Evolutionary conservation across 192 early-diverging fungal genomes (phyloP).

Genomic region (Rhizophagus clarus): DNA sequence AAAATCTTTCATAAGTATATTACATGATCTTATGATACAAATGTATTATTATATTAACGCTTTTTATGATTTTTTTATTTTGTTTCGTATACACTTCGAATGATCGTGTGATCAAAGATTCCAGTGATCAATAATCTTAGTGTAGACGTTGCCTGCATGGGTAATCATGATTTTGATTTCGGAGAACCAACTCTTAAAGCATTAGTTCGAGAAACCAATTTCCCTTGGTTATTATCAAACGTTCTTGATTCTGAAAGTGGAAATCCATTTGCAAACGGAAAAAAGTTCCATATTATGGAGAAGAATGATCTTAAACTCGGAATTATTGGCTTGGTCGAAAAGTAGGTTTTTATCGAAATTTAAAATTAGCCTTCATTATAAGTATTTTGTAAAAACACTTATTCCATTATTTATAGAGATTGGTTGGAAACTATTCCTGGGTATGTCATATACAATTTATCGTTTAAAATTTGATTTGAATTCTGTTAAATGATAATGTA

Average conservation of each 20-base stretch:
- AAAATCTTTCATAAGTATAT: background rate
- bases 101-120: slow-evolving; percentile 20
- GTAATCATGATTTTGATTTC: slow-evolving; percentile 82
- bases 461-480: background rate
- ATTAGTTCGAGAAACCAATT: slow-evolving; percentile 55
- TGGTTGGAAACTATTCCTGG: slow-evolving; percentile 69
- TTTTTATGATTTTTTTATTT: background rate
- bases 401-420: slow-evolving; percentile 41
- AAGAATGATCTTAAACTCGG: slow-evolving; percentile 57
- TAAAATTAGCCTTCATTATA: too few relatives aligned
- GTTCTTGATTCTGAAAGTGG: slow-evolving; percentile 49
- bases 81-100: background rate
- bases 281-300: slow-evolving; percentile 50
- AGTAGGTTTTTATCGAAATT: slow-evolving; percentile 36
- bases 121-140: slow-evolving; percentile 59
- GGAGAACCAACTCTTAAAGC: slow-evolving; percentile 56
- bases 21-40: background rate
- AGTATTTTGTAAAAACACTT: background rate
- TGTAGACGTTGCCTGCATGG: slow-evolving; percentile 61
- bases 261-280: slow-evolving; percentile 35
- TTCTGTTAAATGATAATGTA: background rate
- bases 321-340: slow-evolving; percentile 70
- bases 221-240: slow-evolving; percentile 76
- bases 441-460: slow-evolving; percentile 27
- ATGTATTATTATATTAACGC: background rate